Conservation (phyloP, 768 basidiomycete species). For the Boletus rubropictus region DNA sequence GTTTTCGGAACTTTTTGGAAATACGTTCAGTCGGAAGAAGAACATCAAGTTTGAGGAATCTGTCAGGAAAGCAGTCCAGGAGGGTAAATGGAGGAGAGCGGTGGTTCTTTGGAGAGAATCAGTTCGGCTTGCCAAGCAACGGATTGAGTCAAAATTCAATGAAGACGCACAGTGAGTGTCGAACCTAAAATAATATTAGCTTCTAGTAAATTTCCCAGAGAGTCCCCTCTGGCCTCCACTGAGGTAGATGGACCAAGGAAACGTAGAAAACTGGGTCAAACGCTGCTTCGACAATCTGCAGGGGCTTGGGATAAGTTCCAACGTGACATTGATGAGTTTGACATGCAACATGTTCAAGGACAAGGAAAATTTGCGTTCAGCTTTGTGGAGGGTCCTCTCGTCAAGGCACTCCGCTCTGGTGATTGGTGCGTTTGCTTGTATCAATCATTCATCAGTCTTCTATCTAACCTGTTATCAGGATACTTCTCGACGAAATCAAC, state of each 20-base stretch:
- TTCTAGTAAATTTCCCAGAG: slow-evolving; percentile 5
- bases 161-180: slow-evolving; percentile 27
- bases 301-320: slow-evolving; percentile 65
- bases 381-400: slow-evolving; percentile 94
- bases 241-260: slow-evolving; percentile 55
- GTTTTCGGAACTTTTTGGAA: slow-evolving; percentile 77
- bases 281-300: slow-evolving; percentile 39
- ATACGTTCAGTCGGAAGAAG: slow-evolving; percentile 84
- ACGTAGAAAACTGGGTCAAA: slow-evolving; percentile 56
- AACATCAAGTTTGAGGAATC: slow-evolving; percentile 83
- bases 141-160: slow-evolving; percentile 39
- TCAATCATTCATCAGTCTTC: not conserved
- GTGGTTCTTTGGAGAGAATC: slow-evolving; percentile 83
- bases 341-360: slow-evolving; percentile 81
- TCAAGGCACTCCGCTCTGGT: slow-evolving; percentile 80
- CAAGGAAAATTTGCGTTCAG: slow-evolving; percentile 89
- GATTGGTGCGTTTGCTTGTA: slow-evolving; percentile 64
- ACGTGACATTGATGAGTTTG: slow-evolving; percentile 69
- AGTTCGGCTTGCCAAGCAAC: slow-evolving; percentile 59
- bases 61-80: slow-evolving; percentile 73
- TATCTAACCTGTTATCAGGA: slow-evolving; percentile 43
- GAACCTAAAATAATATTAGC: not conserved
- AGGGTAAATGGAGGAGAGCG: slow-evolving; percentile 80
- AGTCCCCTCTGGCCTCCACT: slow-evolving; percentile 25
- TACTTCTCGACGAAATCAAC: slow-evolving; percentile 95